Evolutionary conservation across 2,329 filamentous ascomycete genomes (phyloP).

Genomic region (Cladorrhinum sp.): DNA sequence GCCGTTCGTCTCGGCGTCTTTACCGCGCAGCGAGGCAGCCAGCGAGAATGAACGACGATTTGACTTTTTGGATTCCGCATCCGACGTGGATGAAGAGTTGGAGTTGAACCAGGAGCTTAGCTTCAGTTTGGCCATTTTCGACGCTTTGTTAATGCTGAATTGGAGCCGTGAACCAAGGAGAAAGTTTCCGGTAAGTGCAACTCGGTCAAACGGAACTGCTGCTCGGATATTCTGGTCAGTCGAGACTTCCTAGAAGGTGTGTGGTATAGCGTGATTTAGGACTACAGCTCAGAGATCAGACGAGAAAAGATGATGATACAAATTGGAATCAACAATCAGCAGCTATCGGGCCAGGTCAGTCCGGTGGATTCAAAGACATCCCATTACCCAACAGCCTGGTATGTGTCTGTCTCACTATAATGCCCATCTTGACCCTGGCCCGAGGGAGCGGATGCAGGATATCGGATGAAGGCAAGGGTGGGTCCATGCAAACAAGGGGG

Average conservation of each 20-base stretch:
- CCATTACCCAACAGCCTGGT: neutral
- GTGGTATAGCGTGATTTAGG: neutral
- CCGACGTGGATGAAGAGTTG: slow-evolving; percentile 22
- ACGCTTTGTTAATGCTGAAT: neutral
- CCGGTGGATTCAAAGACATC: neutral
- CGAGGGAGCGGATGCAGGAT: neutral
- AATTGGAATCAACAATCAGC: too few species aligned
- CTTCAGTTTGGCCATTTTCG: slow-evolving; percentile 36
- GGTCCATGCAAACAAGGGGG: neutral
- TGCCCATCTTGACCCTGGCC: neutral
- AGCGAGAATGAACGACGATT: slow-evolving; percentile 36
- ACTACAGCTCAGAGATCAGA: neutral
- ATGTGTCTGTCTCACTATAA: neutral
- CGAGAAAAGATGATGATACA: neutral
- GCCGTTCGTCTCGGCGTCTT: slow-evolving; percentile 20
- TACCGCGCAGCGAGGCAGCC: slow-evolving; percentile 26
- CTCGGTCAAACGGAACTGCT: neutral
- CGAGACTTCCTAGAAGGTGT: neutral
- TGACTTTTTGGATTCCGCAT: slow-evolving; percentile 34
- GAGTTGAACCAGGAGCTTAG: slow-evolving; percentile 37
- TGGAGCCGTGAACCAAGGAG: neutral
- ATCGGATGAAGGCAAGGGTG: neutral
- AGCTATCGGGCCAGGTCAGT: neutral
- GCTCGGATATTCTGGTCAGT: slow-evolving; percentile 1
- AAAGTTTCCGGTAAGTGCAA: neutral